phyloP scores from a whole-genome alignment of 2,329 filamentous ascomycete species.

The Leptodontidium sp. region DNA sequence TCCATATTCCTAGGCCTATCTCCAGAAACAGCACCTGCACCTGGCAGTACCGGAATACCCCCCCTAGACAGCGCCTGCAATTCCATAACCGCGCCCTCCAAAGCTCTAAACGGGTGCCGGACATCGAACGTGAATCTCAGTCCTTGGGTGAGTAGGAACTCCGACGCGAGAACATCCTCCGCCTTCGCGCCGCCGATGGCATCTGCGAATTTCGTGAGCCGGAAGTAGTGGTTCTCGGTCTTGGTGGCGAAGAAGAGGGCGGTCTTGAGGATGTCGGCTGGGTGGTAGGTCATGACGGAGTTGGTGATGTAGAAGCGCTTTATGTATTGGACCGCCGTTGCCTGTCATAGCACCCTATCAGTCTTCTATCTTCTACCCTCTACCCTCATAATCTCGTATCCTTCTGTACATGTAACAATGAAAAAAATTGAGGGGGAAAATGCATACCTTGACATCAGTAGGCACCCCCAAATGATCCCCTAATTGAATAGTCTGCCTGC shows the following conservation, averaged over 20 bases:
- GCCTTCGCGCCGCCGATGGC: constrained; percentile 75
- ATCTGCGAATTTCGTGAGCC: constrained; percentile 69
- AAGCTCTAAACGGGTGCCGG: constrained; percentile 84
- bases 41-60: constrained; percentile 36
- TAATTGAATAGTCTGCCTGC: constrained; percentile 64
- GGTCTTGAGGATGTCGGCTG: constrained; percentile 86
- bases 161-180: constrained; percentile 87
- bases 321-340: constrained; percentile 66
- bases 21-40: constrained; percentile 13
- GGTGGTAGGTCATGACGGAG: constrained; percentile 95
- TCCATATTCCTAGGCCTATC: constrained; percentile 43
- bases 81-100: constrained; percentile 89
- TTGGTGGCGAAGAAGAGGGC: constrained; percentile 94
- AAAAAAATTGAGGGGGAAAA: neutral
- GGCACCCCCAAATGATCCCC: constrained; percentile 68
- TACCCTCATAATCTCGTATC: neutral
- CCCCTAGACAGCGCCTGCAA: constrained; percentile 71
- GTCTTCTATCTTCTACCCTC: neutral
- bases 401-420: neutral
- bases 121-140: constrained; percentile 95
- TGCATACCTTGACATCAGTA: constrained; percentile 64
- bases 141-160: constrained; percentile 92
- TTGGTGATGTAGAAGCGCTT: constrained; percentile 96
- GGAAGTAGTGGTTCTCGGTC: constrained; percentile 79
- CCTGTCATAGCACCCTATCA: constrained; percentile 33